These are phyloP conservation scores for Vaccinium corymbosum DNA, from an alignment of 148 eudicot genomes.

Conservation along the genomic window DNA sequence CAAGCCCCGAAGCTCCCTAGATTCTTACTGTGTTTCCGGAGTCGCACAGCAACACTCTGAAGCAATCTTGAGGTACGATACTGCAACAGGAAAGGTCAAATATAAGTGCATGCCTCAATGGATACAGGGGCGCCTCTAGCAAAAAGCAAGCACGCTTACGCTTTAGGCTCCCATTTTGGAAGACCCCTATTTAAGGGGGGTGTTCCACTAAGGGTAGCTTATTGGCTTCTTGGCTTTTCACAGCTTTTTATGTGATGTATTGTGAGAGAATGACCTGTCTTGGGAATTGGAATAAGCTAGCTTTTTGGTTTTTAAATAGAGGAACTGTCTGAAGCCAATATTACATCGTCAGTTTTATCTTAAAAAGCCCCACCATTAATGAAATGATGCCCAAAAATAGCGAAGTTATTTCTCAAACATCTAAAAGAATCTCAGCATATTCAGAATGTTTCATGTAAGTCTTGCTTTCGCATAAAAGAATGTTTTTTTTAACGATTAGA, in stretches of 20 bases:
- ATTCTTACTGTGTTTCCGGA: conserved; percentile 74
- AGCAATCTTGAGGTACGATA: conserved; percentile 95
- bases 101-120: not conserved
- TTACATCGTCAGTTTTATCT: too few relatives aligned
- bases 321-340: not conserved
- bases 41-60: conserved; percentile 81
- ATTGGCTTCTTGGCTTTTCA: too few relatives aligned
- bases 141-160: not conserved
- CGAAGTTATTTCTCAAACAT: not conserved
- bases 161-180: not conserved
- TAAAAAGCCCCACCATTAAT: too few relatives aligned
- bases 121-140: not conserved
- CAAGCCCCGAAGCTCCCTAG: conserved; percentile 95
- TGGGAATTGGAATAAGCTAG: too few relatives aligned
- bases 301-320: not conserved
- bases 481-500: not conserved
- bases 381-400: not conserved
- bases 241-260: too few relatives aligned
- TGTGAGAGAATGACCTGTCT: too few relatives aligned
- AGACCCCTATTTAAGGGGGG: not conserved
- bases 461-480: not conserved
- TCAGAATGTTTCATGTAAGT: not conserved
- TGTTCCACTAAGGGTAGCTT: too few relatives aligned
- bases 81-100: conserved; percentile 36
- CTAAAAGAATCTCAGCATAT: not conserved